phyloP scores from a whole-genome alignment of 2,329 filamentous ascomycete species.

The Fusarium irregulare region DNA sequence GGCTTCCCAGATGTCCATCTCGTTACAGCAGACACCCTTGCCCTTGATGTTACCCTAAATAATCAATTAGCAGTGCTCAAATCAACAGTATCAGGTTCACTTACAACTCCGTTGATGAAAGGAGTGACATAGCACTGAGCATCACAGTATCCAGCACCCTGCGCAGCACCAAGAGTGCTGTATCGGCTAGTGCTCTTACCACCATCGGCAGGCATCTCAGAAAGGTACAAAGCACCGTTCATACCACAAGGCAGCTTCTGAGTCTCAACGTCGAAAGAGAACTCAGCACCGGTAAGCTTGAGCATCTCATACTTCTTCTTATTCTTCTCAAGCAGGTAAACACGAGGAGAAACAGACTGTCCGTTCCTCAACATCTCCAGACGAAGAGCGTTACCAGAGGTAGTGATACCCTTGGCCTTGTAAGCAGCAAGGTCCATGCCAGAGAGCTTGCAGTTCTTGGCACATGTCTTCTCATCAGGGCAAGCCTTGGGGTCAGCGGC shows the following conservation, averaged over 20 bases:
- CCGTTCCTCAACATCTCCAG: conserved; percentile 42
- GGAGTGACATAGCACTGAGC: conserved; percentile 65
- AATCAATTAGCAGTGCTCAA: neutral
- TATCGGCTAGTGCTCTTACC: conserved; percentile 59
- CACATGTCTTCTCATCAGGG: conserved; percentile 62
- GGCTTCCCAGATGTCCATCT: conserved; percentile 68
- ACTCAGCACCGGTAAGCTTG: conserved; percentile 69
- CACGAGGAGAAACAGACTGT: conserved; percentile 54
- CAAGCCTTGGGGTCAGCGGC: conserved; percentile 57
- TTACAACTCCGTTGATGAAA: conserved; percentile 63
- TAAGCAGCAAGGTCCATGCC: conserved; percentile 63
- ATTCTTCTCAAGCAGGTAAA: conserved; percentile 68
- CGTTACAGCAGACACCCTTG: conserved; percentile 61
- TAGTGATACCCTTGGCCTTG: conserved; percentile 48
- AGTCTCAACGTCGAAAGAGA: conserved; percentile 74
- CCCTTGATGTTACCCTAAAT: conserved; percentile 36
- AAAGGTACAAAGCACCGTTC: conserved; percentile 74
- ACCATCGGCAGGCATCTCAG: conserved; percentile 67
- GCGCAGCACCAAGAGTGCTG: conserved; percentile 68
- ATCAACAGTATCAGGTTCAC: neutral
- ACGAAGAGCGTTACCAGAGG: conserved; percentile 47
- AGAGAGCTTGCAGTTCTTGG: conserved; percentile 65
- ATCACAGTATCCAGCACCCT: conserved; percentile 73
- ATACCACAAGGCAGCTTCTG: conserved; percentile 73
- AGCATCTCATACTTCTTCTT: conserved; percentile 70